Percentiles rank a stretch among this genome's conserved stretches.
Evolutionary conservation across 768 basidiomycete species (phyloP).

Genomic region (Lentinus tigrinus): DNA sequence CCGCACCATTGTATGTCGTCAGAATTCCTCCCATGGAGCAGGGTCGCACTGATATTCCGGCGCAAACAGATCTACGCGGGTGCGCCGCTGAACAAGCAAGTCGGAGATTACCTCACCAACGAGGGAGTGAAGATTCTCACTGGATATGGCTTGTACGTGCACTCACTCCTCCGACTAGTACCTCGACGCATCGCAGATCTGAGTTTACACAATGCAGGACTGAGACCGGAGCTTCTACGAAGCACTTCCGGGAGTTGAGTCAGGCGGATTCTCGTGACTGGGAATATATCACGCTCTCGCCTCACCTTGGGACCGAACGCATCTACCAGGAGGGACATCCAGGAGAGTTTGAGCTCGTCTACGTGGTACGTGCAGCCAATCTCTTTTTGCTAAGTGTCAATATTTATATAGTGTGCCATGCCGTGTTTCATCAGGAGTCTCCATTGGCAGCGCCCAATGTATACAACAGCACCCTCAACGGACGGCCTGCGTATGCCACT

Average conservation of each 20-base stretch:
- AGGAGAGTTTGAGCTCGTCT: slow-evolving; percentile 34
- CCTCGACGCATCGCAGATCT: neutral
- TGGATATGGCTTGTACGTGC: slow-evolving; percentile 38
- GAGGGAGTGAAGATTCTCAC: slow-evolving; percentile 32
- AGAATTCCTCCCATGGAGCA: too few species aligned
- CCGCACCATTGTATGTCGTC: neutral
- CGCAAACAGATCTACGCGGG: slow-evolving; percentile 40
- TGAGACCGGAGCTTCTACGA: slow-evolving; percentile 13
- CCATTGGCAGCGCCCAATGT: slow-evolving; percentile 12
- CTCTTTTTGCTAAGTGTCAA: neutral
- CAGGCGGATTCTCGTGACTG: slow-evolving; percentile 20
- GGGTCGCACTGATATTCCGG: too few species aligned
- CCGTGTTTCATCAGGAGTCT: neutral
- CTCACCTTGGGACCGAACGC: slow-evolving; percentile 26
- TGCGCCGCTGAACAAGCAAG: slow-evolving; percentile 34
- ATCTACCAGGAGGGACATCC: slow-evolving; percentile 32
- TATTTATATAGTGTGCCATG: neutral
- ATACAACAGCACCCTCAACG: slow-evolving; percentile 23
- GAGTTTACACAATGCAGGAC: neutral
- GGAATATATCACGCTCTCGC: slow-evolving; percentile 35
- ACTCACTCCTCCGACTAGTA: too few species aligned
- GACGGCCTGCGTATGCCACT: slow-evolving; percentile 35
- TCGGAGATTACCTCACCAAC: slow-evolving; percentile 32
- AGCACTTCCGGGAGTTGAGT: neutral
- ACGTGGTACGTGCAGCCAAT: slow-evolving; percentile 31